Base-by-base conservation (phyloP, 345 rosid species). In the Populus euphratica region DNA sequence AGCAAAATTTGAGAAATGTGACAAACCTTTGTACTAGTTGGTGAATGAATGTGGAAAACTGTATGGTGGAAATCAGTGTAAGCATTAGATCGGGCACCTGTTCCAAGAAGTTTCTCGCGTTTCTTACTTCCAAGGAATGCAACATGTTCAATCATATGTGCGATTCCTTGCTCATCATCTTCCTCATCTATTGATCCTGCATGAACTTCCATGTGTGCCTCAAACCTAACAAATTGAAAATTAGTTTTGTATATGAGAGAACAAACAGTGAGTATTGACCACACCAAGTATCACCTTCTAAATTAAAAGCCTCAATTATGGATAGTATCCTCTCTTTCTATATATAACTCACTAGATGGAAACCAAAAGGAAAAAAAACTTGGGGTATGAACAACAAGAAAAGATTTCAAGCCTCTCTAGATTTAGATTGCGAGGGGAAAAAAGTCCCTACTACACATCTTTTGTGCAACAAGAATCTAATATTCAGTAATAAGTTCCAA, bases 1-100 rank as follows among this genome's bases (percentile, higher is more conserved):
- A 27, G 35, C 18, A 14, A 81, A 43, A 59, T 1, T 52, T 41
- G 70, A 49, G 35, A 52, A 65, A 67, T 47, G 25, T n/a, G 68
- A 65, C 87, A 83, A 83, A 96, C 99, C 99, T 96, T 93, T 77
- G 94, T 78, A 83, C 83, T 83, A 68, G 92, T 90, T 56, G 99
- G 98, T 73, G 99, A 93, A 88, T 96, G 98, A 76, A 96, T 92
- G 87, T 96, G 99, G 87, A 96, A 96, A 68, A 96, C 99, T 62
- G 99, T 96, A 79, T 96, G 99, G 84, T 94, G 98, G 85, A 96
- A 96, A 89, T 96, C 99, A 49, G 99, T 96, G 89, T 96, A 96
- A 63, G 99, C 98, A 86, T 96, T 96, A 70, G 99, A 96, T 66
- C 97, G 91, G 49, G 98, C 98, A 36, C 99, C 98, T 72, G 99